Evolutionary conservation across 1,284 basidiomycete species (phyloP), one percentile per base, ranked within the genome.

Genomic region (Trametes hirsuta): DNA sequence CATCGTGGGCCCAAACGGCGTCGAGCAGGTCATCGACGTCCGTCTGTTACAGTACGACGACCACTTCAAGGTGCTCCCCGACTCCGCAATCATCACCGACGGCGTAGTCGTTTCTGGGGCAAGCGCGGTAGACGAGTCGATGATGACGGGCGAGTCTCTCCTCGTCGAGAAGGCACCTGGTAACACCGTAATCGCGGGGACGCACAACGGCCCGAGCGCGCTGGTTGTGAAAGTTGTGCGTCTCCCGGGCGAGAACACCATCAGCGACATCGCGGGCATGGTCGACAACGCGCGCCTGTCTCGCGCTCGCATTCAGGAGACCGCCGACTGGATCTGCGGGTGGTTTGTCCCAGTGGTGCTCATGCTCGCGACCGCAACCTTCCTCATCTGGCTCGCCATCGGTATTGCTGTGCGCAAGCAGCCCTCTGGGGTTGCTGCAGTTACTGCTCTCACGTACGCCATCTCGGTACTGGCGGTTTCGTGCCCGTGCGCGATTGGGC

Each of bases 391-490:
- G 79, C 65, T 76, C 42, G 63, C 74, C 15, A 69, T 80, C 47
- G 75, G 74, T 4, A 53, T 71, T 22, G 68, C 68, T 22, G 73
- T 73, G 49, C 70, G 73, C 40, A 49, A 69, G 14, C 66, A 74
- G 56, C 46, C 67, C 1, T 52, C 65, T 14, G 71, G 70, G 11
- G 55, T 61, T 9, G 73, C 77, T 2, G 72, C 67, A 2, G 69
- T 77, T 42, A 61, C 63, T 18, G 76, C 75, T 15, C 58, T 80
- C 48, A 75, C 72, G 21, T 79, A 77, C 64, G 73, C 75, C 2
- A 77, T 81, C 56, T 75, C 79, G 12, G 75, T 81, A n/a, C 66
- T 81, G 21, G 75, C 78, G 2, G 72, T 80, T 40, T 77, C 75
- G 6, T 80, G 80, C 64, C 79, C 78, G 3, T 81, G 79, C 63